phyloP scores from a whole-genome alignment of 2,329 filamentous ascomycete species.

The Paramyrothecium sp. region DNA sequence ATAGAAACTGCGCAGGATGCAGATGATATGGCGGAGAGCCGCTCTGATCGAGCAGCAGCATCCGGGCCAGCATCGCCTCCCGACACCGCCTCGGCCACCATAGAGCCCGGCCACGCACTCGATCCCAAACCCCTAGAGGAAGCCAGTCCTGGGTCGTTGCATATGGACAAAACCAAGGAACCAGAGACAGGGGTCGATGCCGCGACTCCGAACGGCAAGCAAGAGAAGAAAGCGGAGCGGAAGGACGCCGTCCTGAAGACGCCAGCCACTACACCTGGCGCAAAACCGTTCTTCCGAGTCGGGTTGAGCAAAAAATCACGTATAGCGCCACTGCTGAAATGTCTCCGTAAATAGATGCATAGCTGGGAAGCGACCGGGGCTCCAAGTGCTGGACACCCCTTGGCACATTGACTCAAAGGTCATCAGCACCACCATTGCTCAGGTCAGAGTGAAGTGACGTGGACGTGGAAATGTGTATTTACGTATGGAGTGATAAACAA shows the following conservation, averaged over 20 bases:
- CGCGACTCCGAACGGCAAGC: not conserved
- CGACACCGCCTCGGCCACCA: too few relatives aligned
- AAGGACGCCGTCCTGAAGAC: not conserved
- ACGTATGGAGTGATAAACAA: not conserved
- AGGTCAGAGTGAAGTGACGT: not conserved
- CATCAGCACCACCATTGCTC: not conserved
- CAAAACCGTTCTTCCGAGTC: slow-evolving; percentile 36
- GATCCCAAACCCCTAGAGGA: too few relatives aligned
- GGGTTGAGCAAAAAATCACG: slow-evolving; percentile 49
- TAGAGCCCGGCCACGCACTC: too few relatives aligned
- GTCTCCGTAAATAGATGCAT: slow-evolving; percentile 36
- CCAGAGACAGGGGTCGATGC: not conserved
- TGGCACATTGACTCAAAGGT: too few relatives aligned
- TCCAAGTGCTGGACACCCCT: too few relatives aligned
- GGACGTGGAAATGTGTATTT: not conserved
- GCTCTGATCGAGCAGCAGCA: too few relatives aligned
- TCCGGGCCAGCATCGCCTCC: too few relatives aligned
- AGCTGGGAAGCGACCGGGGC: too few relatives aligned
- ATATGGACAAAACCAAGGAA: not conserved
- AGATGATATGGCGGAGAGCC: too few relatives aligned
- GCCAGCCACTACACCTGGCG: not conserved
- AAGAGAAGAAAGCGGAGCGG: not conserved
- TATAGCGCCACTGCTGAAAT: slow-evolving; percentile 52
- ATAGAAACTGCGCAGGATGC: not conserved
- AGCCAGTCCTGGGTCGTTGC: too few relatives aligned